Evolutionary conservation across 2,329 filamentous ascomycete genomes (phyloP).

Genomic region (Stemphylium lycopersici): DNA sequence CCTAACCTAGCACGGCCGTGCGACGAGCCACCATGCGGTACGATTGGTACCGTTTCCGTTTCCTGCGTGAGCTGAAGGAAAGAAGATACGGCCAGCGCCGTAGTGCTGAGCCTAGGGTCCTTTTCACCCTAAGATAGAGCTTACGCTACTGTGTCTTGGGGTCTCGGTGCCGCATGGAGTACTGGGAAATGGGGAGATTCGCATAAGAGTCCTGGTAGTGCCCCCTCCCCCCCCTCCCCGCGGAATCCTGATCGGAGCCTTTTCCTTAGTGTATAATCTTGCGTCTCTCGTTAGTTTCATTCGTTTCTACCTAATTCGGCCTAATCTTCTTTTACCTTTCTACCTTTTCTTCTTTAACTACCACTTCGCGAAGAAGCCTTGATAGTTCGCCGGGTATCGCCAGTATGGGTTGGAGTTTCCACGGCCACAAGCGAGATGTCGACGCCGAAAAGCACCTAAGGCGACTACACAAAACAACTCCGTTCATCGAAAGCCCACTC

Average conservation of each 20-base stretch:
- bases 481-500: constrained; percentile 45
- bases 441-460: constrained; percentile 47
- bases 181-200: constrained; percentile 2
- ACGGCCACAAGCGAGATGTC: constrained; percentile 35
- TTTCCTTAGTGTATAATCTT: neutral
- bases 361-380: neutral
- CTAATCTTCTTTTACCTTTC: neutral
- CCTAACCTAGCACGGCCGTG: constrained; percentile 9
- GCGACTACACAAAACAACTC: constrained; percentile 42
- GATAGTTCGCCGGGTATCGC: neutral
- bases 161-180: constrained; percentile 2
- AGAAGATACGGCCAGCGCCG: neutral
- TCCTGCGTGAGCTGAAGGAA: constrained; percentile 1
- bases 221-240: no score
- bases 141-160: constrained; percentile 3
- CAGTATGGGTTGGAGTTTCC: constrained; percentile 42
- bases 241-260: neutral
- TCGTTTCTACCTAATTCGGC: neutral
- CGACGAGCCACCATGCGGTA: constrained; percentile 18
- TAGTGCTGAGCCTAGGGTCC: neutral
- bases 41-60: constrained; percentile 11
- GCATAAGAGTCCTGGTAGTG: constrained; percentile 10
- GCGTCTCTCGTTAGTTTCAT: neutral
- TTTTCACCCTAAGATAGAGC: constrained; percentile 3
- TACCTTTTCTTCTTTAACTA: no score